A percentile compares a stretch with the other conserved stretches of the same genome.
Conservation (phyloP, 2,329 filamentous ascomycete genomes). For the Fusarium protoensiforme region DNA sequence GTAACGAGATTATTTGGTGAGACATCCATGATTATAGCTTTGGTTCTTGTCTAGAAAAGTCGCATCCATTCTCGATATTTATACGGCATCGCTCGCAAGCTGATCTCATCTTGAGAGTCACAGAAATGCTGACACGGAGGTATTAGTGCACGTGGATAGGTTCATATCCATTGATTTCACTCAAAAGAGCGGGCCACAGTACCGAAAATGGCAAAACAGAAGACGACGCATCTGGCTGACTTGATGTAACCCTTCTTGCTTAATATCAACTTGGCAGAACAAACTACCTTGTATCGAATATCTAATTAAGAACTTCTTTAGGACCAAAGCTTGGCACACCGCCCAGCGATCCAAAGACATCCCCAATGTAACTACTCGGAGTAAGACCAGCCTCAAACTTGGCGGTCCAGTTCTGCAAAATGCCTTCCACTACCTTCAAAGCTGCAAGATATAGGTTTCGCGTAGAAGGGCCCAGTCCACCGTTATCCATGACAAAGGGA, state of each 20-base stretch:
- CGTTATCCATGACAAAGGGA: slow-evolving; percentile 35
- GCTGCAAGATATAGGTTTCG: slow-evolving; percentile 28
- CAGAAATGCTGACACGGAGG: background rate
- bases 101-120: background rate
- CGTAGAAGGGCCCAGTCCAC: slow-evolving; percentile 29
- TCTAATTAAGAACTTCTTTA: background rate
- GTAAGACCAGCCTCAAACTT: slow-evolving; percentile 20
- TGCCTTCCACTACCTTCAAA: slow-evolving; percentile 22
- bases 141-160: background rate
- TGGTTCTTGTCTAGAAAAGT: background rate
- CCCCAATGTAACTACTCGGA: slow-evolving; percentile 27
- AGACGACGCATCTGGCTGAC: background rate
- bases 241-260: background rate
- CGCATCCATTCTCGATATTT: too few species aligned
- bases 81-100: background rate
- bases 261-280: background rate
- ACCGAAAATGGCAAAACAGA: background rate
- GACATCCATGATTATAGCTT: background rate
- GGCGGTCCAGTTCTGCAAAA: slow-evolving; percentile 13
- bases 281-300: background rate
- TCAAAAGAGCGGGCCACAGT: background rate
- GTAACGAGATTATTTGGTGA: background rate
- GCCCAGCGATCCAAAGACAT: slow-evolving; percentile 35
- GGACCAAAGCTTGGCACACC: slow-evolving; percentile 28
- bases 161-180: background rate